Evolutionary conservation across 179 eudicot genomes (phyloP).

Genomic region (Beta macrorhiza): DNA sequence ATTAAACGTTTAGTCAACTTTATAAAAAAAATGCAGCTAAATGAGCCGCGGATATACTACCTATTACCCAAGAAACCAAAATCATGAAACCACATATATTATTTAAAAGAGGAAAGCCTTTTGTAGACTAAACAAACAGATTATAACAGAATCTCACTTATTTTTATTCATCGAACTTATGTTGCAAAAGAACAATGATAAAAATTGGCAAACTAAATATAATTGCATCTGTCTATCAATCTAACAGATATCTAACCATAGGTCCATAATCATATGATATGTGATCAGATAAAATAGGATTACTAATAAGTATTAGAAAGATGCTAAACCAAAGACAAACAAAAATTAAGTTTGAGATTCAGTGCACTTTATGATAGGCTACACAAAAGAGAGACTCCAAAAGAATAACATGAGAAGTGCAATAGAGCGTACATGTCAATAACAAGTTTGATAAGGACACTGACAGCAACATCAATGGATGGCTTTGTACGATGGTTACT

Average conservation of each 20-base stretch:
- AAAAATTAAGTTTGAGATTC: not conserved
- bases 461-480: constrained; percentile 90
- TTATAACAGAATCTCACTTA: not conserved
- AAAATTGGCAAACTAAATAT: not conserved
- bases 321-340: not conserved
- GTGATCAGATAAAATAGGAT: not conserved
- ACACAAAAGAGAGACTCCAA: not conserved
- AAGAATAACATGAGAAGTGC: not conserved
- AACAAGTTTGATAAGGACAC: constrained; percentile 96
- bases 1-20: not conserved
- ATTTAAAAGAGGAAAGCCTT: not conserved
- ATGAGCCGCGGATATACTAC: not conserved
- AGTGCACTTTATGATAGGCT: not conserved
- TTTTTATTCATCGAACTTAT: not conserved
- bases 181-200: not conserved
- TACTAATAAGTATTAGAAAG: not conserved
- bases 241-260: not conserved
- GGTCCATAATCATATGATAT: not conserved
- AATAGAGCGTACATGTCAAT: constrained; percentile 86
- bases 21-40: not conserved
- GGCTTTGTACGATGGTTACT: constrained; percentile 73
- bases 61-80: not conserved
- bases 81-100: not conserved
- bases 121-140: not conserved
- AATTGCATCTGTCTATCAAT: not conserved